Conservation (phyloP, 1,284 basidiomycete species). For the Apiotrichum laibachii region DNA sequence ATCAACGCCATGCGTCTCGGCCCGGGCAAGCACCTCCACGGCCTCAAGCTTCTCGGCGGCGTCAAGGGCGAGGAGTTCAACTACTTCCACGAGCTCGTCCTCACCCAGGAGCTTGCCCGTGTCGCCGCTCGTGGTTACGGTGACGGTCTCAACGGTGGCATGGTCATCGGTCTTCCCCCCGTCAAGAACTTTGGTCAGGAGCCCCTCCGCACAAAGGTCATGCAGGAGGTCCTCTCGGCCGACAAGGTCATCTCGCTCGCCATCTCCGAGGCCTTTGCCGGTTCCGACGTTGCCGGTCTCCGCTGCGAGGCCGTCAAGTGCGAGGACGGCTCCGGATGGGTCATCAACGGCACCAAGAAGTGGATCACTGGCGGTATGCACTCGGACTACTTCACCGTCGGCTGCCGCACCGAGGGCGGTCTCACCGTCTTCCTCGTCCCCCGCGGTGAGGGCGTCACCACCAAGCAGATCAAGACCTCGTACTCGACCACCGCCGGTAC, state of each 20-base stretch:
- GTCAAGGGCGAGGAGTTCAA: slow-evolving; percentile 85
- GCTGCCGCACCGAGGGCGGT: slow-evolving; percentile 61
- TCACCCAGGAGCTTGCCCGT: slow-evolving; percentile 81
- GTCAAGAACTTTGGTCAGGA: slow-evolving; percentile 59
- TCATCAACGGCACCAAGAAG: slow-evolving; percentile 82
- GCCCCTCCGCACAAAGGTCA: slow-evolving; percentile 57
- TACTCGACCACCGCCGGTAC: slow-evolving; percentile 78
- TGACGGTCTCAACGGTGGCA: slow-evolving; percentile 72
- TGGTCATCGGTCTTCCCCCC: slow-evolving; percentile 71
- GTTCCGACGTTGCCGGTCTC: slow-evolving; percentile 81
- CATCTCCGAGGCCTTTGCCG: slow-evolving; percentile 84
- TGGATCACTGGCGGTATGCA: slow-evolving; percentile 88
- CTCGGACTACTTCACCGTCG: slow-evolving; percentile 47
- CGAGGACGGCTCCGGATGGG: slow-evolving; percentile 69
- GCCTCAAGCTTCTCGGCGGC: slow-evolving; percentile 76
- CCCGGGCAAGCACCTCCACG: slow-evolving; percentile 72
- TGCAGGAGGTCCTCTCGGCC: slow-evolving; percentile 73
- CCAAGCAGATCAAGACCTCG: slow-evolving; percentile 79
- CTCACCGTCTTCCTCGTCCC: slow-evolving; percentile 82
- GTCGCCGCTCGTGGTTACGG: slow-evolving; percentile 77
- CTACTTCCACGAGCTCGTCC: slow-evolving; percentile 70
- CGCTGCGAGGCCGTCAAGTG: slow-evolving; percentile 77
- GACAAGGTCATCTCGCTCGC: slow-evolving; percentile 73
- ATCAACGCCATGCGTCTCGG: slow-evolving; percentile 89
- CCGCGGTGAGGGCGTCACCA: slow-evolving; percentile 74